A percentile compares a stretch with the other conserved stretches of the same genome.
phyloP scores from a whole-genome alignment of 257 asterid species.

The Solanum appendiculatum region DNA sequence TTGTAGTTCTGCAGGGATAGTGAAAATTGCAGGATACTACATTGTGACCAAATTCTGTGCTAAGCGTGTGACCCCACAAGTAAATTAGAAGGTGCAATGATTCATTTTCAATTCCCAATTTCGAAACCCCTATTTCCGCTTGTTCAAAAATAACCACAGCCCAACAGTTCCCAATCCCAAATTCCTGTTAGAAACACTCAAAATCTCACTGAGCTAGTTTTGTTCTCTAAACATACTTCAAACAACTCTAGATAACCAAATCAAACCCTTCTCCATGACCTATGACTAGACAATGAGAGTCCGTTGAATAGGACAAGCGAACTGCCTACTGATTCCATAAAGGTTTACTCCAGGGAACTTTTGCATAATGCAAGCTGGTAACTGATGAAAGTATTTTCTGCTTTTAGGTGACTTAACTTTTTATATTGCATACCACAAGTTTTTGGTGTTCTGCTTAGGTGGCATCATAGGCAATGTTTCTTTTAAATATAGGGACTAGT shows the following conservation, averaged over 20 bases:
- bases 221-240: not conserved
- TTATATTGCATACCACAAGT: not conserved
- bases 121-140: not conserved
- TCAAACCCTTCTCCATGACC: not conserved
- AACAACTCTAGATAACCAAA: not conserved
- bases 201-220: not conserved
- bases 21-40: not conserved
- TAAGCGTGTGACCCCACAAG: not conserved
- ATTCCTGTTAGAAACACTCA: not conserved
- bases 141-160: not conserved
- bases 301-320: not conserved
- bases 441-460: not conserved
- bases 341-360: not conserved
- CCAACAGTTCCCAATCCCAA: not conserved
- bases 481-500: not conserved
- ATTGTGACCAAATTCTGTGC: not conserved
- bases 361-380: not conserved
- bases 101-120: not conserved
- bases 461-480: not conserved
- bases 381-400: not conserved
- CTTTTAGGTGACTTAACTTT: not conserved
- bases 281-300: not conserved
- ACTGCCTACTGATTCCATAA: not conserved
- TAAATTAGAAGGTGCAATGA: not conserved
- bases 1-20: not conserved